Base-by-base conservation (phyloP, 805 yeast genomes). In the Saturnispora bothae region DNA sequence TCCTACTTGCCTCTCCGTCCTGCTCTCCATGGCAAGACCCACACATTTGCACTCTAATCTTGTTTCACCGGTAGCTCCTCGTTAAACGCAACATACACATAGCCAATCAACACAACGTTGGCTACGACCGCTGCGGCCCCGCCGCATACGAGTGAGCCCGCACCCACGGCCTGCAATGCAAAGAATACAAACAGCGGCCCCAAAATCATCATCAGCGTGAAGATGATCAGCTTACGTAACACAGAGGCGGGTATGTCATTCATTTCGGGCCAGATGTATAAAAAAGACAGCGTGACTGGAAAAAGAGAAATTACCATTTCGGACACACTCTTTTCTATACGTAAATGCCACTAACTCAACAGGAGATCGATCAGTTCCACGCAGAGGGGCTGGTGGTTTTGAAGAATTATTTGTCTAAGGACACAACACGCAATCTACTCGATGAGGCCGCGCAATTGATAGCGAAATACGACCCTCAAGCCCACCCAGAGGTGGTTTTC, bases 51-150 rank as follows among this genome's bases (percentile, higher is more conserved):
- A 5, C 5, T 27, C 7, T 27, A 23, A 12, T 2, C 10, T 20
- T 20, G 12, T 15, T 28, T 19, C 3, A 54, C 47, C 31, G 56
- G 56, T 4, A 56, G 49, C 3, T 78, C 80, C 53, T 83, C 94
- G 17, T 68, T 69, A 58, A 82, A 82, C 1, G 94, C 92, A 43
- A 71, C 81, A 14, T 78, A 65, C 25, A 83, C 75, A 51, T 79
- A 83, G 1, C 81, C 83, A 37, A 82, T 71, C 46, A 83, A 61
- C 16, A 83, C 92, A 5, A 77, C 59, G 51, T 83, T 83, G 20
- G 92, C 92, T 40, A 73, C 72, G 14, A 73, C 64, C 3, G 92
- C 92, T 27, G 88, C 84, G n/a, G 77, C 52, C 3, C 92, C 92
- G 30, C 94, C 94, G 36, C 85, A 76, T 10, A 78, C 61, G 12